A percentile compares a stretch with the other conserved stretches of the same genome.
phyloP scores from a whole-genome alignment of 495 filamentous ascomycete species.

The Penicillium flavigenum region DNA sequence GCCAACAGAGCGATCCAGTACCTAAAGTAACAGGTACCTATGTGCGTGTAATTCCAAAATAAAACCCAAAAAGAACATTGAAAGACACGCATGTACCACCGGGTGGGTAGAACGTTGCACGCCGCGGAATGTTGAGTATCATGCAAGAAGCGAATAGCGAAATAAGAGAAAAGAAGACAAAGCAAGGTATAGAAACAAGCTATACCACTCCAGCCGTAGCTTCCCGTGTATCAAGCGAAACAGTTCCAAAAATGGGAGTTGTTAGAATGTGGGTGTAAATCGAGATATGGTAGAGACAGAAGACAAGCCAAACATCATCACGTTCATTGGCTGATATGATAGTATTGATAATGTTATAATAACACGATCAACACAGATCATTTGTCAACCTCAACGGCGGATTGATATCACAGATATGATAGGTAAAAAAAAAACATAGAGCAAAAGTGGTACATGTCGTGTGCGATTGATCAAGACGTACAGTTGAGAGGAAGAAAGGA shows the following conservation, averaged over 20 bases:
- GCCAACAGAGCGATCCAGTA: conserved; percentile 1
- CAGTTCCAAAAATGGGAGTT: neutral
- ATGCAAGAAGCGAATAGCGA: conserved; percentile 3
- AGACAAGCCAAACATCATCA: neutral
- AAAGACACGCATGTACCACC: neutral
- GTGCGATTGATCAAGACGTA: neutral
- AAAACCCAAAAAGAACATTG: neutral
- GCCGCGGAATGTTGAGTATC: neutral
- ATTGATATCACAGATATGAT: neutral
- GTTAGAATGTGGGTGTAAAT: neutral
- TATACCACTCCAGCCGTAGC: conserved; percentile 15
- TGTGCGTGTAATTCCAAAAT: neutral
- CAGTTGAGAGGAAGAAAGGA: neutral
- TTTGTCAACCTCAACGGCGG: neutral
- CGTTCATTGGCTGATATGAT: conserved; percentile 18
- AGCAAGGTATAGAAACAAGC: neutral
- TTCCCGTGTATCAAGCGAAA: conserved; percentile 20
- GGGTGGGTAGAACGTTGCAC: neutral
- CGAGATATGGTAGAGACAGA: neutral
- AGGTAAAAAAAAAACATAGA: no score
- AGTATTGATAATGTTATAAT: conserved; percentile 14
- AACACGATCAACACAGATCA: conserved; percentile 20
- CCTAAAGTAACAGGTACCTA: neutral
- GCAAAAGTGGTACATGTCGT: neutral
- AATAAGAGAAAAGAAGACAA: neutral